A percentile compares a stretch with the other conserved stretches of the same genome.
These are phyloP conservation scores for Backusella liffmaniae DNA, from an alignment of 192 early-diverging fungal species.

Conservation along the genomic window DNA sequence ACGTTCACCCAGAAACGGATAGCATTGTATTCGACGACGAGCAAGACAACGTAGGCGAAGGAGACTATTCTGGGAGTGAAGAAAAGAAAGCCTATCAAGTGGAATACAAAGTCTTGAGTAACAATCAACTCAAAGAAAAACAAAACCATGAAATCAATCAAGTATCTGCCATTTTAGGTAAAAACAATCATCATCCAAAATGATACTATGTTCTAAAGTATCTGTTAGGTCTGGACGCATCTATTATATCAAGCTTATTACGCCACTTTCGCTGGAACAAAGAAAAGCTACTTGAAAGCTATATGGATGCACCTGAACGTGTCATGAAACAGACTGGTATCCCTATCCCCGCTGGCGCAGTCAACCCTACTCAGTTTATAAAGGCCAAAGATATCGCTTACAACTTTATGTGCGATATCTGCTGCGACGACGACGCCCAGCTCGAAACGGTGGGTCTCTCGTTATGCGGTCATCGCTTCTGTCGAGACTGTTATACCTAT, in stretches of 20 bases:
- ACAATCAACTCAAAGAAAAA: slow-evolving; percentile 54
- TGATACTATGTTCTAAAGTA: slow-evolving; percentile 23
- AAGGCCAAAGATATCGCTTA: neutral
- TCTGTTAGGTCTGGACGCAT: slow-evolving; percentile 46
- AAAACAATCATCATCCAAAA: neutral
- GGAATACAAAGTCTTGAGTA: slow-evolving; percentile 68
- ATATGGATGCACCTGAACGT: slow-evolving; percentile 67
- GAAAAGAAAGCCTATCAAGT: slow-evolving; percentile 70
- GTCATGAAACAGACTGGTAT: slow-evolving; percentile 72
- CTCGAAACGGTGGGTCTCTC: slow-evolving; percentile 65
- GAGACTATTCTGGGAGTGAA: slow-evolving; percentile 57
- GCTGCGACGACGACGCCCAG: slow-evolving; percentile 69
- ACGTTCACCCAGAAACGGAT: neutral
- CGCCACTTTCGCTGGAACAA: slow-evolving; percentile 86
- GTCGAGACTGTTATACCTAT: slow-evolving; percentile 79
- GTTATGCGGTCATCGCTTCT: slow-evolving; percentile 87
- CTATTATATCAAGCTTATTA: slow-evolving; percentile 62
- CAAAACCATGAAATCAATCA: slow-evolving; percentile 70
- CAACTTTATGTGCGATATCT: slow-evolving; percentile 86
- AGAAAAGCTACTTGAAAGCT: slow-evolving; percentile 76
- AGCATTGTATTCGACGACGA: slow-evolving; percentile 2
- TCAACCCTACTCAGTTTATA: neutral
- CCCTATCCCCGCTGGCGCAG: slow-evolving; percentile 47
- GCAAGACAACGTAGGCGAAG: slow-evolving; percentile 61
- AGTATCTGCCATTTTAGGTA: slow-evolving; percentile 71